A percentile compares a stretch with the other conserved stretches of the same genome.
These are phyloP conservation scores for Cryptococcus amylolentus DNA, from an alignment of 1,284 basidiomycete genomes.

Conservation along the genomic window DNA sequence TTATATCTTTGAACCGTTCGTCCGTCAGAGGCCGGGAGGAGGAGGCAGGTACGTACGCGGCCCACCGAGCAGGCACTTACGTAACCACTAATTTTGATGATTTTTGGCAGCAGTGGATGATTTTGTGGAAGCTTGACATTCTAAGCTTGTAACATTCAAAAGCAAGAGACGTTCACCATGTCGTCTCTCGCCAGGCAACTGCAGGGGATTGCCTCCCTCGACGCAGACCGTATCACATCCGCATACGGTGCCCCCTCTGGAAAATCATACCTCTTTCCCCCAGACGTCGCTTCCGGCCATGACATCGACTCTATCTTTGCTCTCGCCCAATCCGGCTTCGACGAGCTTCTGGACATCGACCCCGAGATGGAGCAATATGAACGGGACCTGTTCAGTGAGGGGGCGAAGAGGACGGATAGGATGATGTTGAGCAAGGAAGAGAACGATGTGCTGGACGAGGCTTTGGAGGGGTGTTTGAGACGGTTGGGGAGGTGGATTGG, in stretches of 20 bases:
- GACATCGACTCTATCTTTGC: constrained; percentile 84
- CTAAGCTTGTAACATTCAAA: background rate
- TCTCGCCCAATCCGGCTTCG: constrained; percentile 74
- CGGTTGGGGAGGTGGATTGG: constrained; percentile 76
- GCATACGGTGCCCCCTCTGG: constrained; percentile 52
- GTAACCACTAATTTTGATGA: no score
- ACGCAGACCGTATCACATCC: constrained; percentile 69
- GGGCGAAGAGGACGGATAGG: constrained; percentile 71
- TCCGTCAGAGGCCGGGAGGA: no score
- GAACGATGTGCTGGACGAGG: constrained; percentile 58
- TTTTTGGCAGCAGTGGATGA: no score
- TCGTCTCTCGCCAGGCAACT: constrained; percentile 82
- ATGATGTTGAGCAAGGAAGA: constrained; percentile 68
- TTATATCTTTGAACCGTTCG: no score
- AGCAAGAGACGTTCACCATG: constrained; percentile 50
- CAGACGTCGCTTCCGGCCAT: constrained; percentile 71
- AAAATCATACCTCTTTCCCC: constrained; percentile 80
- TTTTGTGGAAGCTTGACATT: background rate
- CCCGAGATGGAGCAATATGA: constrained; percentile 56
- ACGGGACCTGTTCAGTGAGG: constrained; percentile 75
- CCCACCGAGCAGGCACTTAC: no score
- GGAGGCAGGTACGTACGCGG: no score
- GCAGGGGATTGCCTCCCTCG: constrained; percentile 73
- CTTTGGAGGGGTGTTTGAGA: constrained; percentile 58
- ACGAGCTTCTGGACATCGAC: constrained; percentile 63